A percentile compares a stretch with the other conserved stretches of the same genome.
phyloP scores from a whole-genome alignment of 768 basidiomycete genomes.

The Tricholoma hemisulphureum region DNA sequence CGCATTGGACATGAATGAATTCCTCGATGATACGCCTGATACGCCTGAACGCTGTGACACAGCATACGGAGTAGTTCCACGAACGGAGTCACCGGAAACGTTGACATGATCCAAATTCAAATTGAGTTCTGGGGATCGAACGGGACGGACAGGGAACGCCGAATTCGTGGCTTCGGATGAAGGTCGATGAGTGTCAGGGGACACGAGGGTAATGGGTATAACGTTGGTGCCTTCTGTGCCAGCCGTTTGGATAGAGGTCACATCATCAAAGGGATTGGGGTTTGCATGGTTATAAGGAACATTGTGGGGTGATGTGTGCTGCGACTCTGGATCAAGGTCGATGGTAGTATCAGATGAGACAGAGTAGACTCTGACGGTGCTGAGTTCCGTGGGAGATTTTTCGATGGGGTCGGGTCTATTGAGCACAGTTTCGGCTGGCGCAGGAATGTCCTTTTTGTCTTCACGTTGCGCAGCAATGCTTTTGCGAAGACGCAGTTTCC shows the following conservation, averaged over 20 bases:
- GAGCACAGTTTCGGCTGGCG: constrained; percentile 73
- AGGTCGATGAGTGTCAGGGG: constrained; percentile 48
- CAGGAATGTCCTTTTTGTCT: constrained; percentile 60
- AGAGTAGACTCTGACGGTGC: constrained; percentile 48
- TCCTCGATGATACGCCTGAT: constrained; percentile 51
- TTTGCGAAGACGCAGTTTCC: constrained; percentile 45
- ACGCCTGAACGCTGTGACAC: constrained; percentile 55
- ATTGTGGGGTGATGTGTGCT: constrained; percentile 31
- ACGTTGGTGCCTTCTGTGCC: constrained; percentile 80
- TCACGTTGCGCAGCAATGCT: constrained; percentile 34
- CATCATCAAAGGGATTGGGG: constrained; percentile 75
- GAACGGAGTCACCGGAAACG: constrained; percentile 53
- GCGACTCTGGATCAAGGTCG: constrained; percentile 57
- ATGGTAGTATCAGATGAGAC: constrained; percentile 50
- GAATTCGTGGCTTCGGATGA: constrained; percentile 37
- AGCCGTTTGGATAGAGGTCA: constrained; percentile 80
- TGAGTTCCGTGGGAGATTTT: constrained; percentile 45
- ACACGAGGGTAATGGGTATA: constrained; percentile 80
- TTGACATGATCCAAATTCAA: constrained; percentile 64
- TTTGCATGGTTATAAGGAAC: constrained; percentile 32
- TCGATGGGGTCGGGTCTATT: constrained; percentile 81
- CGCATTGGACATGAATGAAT: constrained; percentile 72
- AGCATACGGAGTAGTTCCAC: constrained; percentile 36
- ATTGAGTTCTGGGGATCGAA: constrained; percentile 57
- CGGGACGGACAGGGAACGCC: constrained; percentile 51